Evolutionary conservation across 106 monocot species (phyloP).

Genomic region (Phalaenopsis aphrodite): DNA sequence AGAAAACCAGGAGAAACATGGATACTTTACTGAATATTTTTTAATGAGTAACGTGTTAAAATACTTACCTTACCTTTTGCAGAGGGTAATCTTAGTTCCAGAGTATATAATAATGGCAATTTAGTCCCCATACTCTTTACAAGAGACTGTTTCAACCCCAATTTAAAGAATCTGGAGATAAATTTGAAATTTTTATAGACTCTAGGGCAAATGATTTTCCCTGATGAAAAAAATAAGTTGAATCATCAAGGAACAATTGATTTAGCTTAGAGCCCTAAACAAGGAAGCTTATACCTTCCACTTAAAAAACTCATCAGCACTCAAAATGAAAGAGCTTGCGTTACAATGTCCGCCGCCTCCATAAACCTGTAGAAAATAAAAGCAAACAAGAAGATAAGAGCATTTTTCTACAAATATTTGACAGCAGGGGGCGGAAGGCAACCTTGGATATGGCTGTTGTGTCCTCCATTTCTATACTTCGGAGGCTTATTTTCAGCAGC

Average conservation of each 20-base stretch:
- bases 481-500: constrained; percentile 57
- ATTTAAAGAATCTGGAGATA: too few species aligned
- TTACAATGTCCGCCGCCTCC: constrained; percentile 64
- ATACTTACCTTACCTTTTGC: too few species aligned
- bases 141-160: too few species aligned
- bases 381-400: background rate
- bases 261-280: background rate
- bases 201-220: background rate
- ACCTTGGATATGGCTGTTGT: constrained; percentile 62
- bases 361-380: constrained; percentile 34
- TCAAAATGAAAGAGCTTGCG: constrained; percentile 68
- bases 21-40: background rate
- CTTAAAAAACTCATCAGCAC: constrained; percentile 27
- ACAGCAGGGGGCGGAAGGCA: background rate
- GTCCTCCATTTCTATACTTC: constrained; percentile 58
- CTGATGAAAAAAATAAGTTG: background rate
- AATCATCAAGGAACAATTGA: background rate
- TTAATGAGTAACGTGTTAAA: background rate
- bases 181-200: too few species aligned
- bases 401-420: background rate
- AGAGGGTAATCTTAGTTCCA: too few species aligned
- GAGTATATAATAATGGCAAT: too few species aligned
- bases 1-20: too few species aligned
- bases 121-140: too few species aligned
- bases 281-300: constrained; percentile 38